Evolutionary conservation across 805 yeast species (phyloP).

Genomic region (Saccharomycopsis schoenii): DNA sequence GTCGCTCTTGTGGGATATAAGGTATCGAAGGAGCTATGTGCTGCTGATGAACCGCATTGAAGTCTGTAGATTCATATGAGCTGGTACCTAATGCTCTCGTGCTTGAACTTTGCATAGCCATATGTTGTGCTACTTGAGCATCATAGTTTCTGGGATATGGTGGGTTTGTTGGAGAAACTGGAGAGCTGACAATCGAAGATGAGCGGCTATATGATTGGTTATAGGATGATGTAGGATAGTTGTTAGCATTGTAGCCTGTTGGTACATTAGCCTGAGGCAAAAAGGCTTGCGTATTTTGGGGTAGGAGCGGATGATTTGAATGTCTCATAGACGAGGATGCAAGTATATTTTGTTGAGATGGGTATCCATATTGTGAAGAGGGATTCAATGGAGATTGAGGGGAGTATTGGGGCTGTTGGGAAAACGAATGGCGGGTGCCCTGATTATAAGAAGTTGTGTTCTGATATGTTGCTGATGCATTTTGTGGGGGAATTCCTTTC

Average conservation of each 20-base stretch:
- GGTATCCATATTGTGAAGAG: not conserved
- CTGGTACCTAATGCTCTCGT: not conserved
- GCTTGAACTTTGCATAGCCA: not conserved
- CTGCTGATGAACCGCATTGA: not conserved
- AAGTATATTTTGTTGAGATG: not conserved
- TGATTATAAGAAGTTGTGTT: too few relatives aligned
- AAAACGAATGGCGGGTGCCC: not conserved
- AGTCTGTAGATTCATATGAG: not conserved
- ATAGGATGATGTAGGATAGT: not conserved
- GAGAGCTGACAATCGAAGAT: not conserved
- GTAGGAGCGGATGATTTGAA: not conserved
- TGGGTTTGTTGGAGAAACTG: not conserved
- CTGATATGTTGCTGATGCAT: not conserved
- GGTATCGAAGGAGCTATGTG: not conserved
- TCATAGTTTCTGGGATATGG: not conserved
- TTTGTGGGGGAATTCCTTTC: not conserved
- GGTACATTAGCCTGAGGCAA: not conserved
- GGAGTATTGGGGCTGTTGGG: not conserved
- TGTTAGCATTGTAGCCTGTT: not conserved
- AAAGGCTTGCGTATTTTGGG: not conserved
- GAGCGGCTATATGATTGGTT: not conserved
- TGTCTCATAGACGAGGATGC: not conserved
- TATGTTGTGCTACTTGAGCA: not conserved
- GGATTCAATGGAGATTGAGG: not conserved
- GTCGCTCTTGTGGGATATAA: not conserved